phyloP scores from a whole-genome alignment of 768 basidiomycete genomes.

The Coprinellus micaceus region DNA sequence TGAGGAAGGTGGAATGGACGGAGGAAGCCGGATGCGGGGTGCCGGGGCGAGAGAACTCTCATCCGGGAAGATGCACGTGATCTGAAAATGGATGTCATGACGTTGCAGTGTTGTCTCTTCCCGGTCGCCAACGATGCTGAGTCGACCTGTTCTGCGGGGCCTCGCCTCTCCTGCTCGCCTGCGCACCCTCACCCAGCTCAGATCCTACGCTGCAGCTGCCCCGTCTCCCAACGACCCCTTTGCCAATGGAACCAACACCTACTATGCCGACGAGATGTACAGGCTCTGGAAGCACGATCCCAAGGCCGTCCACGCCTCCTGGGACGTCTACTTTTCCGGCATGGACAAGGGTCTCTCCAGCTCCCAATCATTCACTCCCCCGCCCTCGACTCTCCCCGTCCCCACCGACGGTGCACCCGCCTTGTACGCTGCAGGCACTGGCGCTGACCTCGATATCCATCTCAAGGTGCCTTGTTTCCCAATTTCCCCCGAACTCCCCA shows the following conservation, averaged over 20 bases:
- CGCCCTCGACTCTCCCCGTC: slow-evolving; percentile 62
- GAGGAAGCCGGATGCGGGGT: no score
- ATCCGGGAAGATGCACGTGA: not conserved
- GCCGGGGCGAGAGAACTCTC: no score
- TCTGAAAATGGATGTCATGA: not conserved
- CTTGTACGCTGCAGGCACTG: slow-evolving; percentile 62
- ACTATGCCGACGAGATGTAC: slow-evolving; percentile 98
- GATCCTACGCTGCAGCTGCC: slow-evolving; percentile 12
- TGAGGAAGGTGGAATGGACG: no score
- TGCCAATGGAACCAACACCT: slow-evolving; percentile 91
- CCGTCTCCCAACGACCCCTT: slow-evolving; percentile 83
- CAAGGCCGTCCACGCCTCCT: slow-evolving; percentile 87
- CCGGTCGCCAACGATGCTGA: not conserved
- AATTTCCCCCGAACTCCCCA: not conserved
- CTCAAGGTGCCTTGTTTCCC: slow-evolving; percentile 63
- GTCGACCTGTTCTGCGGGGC: not conserved
- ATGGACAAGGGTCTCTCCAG: slow-evolving; percentile 84
- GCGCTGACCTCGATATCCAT: slow-evolving; percentile 86
- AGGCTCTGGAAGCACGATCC: slow-evolving; percentile 88
- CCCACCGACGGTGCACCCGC: slow-evolving; percentile 80
- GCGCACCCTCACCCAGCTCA: not conserved
- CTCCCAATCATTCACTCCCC: slow-evolving; percentile 78
- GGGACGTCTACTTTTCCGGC: slow-evolving; percentile 92
- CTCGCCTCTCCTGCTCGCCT: not conserved
- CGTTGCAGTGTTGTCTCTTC: not conserved